These are phyloP conservation scores for Antarctomyces pellizariae DNA, from an alignment of 495 filamentous ascomycete species.

Conservation along the genomic window DNA sequence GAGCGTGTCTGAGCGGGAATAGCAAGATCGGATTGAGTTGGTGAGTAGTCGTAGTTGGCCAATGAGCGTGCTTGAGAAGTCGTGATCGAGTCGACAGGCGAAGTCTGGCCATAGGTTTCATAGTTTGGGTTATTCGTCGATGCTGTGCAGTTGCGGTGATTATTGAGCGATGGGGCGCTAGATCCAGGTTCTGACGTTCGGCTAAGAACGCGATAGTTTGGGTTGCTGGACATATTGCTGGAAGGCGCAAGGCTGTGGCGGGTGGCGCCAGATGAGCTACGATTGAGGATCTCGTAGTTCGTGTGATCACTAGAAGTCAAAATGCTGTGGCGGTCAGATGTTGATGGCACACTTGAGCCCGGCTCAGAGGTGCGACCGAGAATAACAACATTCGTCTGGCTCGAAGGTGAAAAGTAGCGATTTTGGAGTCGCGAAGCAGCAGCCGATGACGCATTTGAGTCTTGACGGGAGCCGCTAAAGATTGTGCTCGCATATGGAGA, in stretches of 20 bases:
- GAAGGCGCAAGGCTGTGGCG: slow-evolving; percentile 10
- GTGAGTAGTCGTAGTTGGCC: slow-evolving; percentile 19
- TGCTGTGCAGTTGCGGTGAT: slow-evolving; percentile 5
- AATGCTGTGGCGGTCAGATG: slow-evolving; percentile 23
- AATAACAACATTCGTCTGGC: slow-evolving; percentile 5
- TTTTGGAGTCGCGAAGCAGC: no score
- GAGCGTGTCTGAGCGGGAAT: slow-evolving; percentile 13
- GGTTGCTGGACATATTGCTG: slow-evolving; percentile 11
- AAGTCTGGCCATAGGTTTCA: neutral
- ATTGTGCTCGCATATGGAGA: no score
- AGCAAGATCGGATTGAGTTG: slow-evolving; percentile 15
- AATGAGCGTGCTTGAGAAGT: slow-evolving; percentile 9
- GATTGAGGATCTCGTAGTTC: slow-evolving; percentile 26
- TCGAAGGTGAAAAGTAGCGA: slow-evolving; percentile 7
- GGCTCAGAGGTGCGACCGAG: slow-evolving; percentile 17
- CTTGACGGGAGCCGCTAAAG: no score
- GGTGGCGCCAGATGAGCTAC: slow-evolving; percentile 25
- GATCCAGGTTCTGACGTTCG: neutral
- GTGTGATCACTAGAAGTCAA: slow-evolving; percentile 18
- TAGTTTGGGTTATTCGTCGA: slow-evolving; percentile 1
- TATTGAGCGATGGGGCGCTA: slow-evolving; percentile 3
- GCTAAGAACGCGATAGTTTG: slow-evolving; percentile 9
- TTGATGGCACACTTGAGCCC: slow-evolving; percentile 7
- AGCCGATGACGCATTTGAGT: no score
- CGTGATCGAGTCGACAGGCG: neutral